Conservation (phyloP, 805 yeast genomes). For the Candida easanensis region DNA sequence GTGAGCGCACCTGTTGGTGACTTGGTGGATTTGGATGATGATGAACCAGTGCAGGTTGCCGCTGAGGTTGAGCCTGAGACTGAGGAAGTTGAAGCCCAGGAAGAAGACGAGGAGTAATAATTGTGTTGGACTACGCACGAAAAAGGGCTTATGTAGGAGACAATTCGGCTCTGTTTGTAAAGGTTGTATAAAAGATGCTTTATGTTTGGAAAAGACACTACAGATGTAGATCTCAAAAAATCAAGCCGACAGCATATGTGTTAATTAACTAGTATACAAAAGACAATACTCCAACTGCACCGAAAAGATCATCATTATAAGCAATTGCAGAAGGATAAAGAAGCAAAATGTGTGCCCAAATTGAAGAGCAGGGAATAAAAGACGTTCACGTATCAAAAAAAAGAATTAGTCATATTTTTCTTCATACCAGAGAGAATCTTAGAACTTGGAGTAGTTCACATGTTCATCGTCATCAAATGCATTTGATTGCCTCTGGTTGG, state of each 20-base stretch:
- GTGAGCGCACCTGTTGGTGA: constrained; percentile 43
- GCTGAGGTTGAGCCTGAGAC: constrained; percentile 8
- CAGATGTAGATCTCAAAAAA: too few relatives aligned
- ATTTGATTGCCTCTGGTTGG: constrained; percentile 2
- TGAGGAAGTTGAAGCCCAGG: constrained; percentile 4
- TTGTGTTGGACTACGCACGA: background rate
- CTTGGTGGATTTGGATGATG: constrained; percentile 40
- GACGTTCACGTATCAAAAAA: too few relatives aligned
- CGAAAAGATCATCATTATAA: background rate
- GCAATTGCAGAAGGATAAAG: too few relatives aligned
- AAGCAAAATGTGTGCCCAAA: too few relatives aligned
- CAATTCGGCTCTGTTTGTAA: background rate
- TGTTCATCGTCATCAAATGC: background rate
- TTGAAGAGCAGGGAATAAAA: too few relatives aligned
- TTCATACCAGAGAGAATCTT: too few relatives aligned
- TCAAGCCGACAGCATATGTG: too few relatives aligned
- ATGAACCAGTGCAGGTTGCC: constrained; percentile 14
- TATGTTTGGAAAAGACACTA: background rate
- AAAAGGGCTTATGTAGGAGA: background rate
- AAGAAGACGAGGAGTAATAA: constrained; percentile 4
- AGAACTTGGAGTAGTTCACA: constrained; percentile 13
- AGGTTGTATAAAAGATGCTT: constrained; percentile 2
- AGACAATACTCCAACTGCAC: background rate
- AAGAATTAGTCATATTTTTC: too few relatives aligned
- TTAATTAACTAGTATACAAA: background rate